Conservation (phyloP, 768 basidiomycete species). For the Crassisporium funariophilum region DNA sequence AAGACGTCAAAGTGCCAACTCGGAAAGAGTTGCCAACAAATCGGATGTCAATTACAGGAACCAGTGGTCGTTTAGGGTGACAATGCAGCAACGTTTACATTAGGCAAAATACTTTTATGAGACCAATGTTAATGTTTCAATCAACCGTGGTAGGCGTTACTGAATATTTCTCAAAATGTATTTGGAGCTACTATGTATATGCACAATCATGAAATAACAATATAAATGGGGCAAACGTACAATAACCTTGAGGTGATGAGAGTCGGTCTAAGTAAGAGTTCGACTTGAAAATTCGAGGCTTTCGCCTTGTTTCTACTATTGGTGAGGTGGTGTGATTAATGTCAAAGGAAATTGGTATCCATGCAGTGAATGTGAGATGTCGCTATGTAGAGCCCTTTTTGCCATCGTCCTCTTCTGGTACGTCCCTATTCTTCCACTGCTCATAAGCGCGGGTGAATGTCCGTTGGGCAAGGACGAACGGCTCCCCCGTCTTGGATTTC, state of each 20-base stretch:
- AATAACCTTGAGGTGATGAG: too few species aligned
- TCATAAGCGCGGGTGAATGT: conserved; percentile 44
- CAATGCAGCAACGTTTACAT: neutral
- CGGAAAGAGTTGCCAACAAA: neutral
- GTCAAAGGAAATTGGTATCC: conserved; percentile 12
- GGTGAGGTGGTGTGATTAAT: conserved; percentile 8
- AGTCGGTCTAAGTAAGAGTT: too few species aligned
- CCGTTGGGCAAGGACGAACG: conserved; percentile 48
- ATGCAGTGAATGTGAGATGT: conserved; percentile 4
- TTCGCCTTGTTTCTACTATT: too few species aligned
- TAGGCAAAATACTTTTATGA: neutral
- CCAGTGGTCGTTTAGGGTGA: too few species aligned
- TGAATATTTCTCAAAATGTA: neutral
- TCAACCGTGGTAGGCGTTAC: neutral
- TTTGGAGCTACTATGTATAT: neutral
- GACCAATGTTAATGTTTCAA: neutral
- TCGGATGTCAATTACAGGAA: too few species aligned
- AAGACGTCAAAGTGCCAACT: neutral
- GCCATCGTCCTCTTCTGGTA: conserved; percentile 42
- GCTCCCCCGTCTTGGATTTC: conserved; percentile 65
- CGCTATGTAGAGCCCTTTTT: conserved; percentile 35
- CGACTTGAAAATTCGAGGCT: too few species aligned
- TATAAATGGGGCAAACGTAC: conserved; percentile 16
- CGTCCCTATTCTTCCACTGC: conserved; percentile 47
- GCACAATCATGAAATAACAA: conserved; percentile 8